A percentile compares a stretch with the other conserved stretches of the same genome.
phyloP scores from a whole-genome alignment of 805 yeast genomes.

The Saccharomycopsis microspora region DNA sequence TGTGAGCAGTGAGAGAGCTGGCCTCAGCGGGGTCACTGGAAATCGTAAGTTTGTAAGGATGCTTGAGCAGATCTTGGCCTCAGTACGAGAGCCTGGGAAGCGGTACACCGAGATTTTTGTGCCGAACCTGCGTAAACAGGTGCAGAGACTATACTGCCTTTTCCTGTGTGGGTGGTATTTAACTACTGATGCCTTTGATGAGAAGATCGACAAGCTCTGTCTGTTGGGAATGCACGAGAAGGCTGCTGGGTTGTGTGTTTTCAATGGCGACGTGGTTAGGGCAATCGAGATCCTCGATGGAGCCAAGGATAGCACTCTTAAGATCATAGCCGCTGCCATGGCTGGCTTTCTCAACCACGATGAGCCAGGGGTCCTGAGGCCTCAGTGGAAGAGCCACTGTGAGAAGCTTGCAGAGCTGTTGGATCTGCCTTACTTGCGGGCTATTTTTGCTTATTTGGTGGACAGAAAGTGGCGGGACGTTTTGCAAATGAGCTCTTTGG shows the following conservation, averaged over 20 bases:
- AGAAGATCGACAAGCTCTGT: conserved; percentile 46
- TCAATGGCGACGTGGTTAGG: conserved; percentile 74
- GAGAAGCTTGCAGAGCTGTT: conserved; percentile 79
- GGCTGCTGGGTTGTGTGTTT: conserved; percentile 98
- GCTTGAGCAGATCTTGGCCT: conserved; percentile 5
- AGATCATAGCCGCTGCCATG: conserved; percentile 80
- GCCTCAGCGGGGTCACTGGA: conserved; percentile 15
- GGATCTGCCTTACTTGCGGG: conserved; percentile 81
- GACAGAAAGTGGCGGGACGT: conserved; percentile 97
- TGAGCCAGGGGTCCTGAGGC: conserved; percentile 37
- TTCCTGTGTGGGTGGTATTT: conserved; percentile 88
- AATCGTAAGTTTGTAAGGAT: conserved; percentile 22
- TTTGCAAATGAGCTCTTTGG: conserved; percentile 77
- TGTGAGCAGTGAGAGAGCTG: conserved; percentile 7
- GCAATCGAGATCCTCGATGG: conserved; percentile 68
- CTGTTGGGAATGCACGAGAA: conserved; percentile 56
- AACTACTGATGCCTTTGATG: conserved; percentile 63
- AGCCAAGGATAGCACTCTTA: background rate
- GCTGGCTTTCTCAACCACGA: conserved; percentile 71
- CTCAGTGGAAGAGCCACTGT: conserved; percentile 81
- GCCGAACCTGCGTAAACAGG: conserved; percentile 34
- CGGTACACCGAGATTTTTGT: conserved; percentile 6
- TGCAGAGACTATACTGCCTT: conserved; percentile 69
- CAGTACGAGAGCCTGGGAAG: conserved; percentile 2
- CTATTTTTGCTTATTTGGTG: conserved; percentile 86